phyloP scores from a whole-genome alignment of 2,329 filamentous ascomycete genomes.

The Exophiala aquamarina region DNA sequence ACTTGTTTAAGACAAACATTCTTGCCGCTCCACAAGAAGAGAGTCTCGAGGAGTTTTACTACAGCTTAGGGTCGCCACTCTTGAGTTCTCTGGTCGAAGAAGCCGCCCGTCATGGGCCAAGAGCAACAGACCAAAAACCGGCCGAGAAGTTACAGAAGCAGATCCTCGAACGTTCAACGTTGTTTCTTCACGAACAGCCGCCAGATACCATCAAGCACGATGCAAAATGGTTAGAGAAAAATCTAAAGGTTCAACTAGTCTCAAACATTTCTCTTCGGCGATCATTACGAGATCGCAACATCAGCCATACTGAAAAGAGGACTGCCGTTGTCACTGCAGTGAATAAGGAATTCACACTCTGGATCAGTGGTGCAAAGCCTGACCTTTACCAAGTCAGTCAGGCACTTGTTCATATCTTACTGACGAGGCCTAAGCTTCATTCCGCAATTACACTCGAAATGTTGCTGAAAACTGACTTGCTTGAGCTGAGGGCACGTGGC shows the following conservation, averaged over 20 bases:
- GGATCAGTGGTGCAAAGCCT: conserved; percentile 68
- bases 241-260: conserved; percentile 75
- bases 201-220: conserved; percentile 81
- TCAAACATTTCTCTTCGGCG: conserved; percentile 74
- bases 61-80: conserved; percentile 72
- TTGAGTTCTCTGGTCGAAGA: conserved; percentile 78
- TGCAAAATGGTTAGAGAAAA: conserved; percentile 84
- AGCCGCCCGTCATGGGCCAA: conserved; percentile 69
- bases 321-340: conserved; percentile 67
- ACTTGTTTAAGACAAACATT: conserved; percentile 80
- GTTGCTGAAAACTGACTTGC: conserved; percentile 80
- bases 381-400: conserved; percentile 93
- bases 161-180: conserved; percentile 80
- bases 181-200: conserved; percentile 85
- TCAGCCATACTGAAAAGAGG: conserved; percentile 71
- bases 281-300: conserved; percentile 68
- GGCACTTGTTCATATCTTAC: conserved; percentile 75
- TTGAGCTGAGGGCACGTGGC: conserved; percentile 78
- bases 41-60: conserved; percentile 78
- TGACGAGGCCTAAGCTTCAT: conserved; percentile 81
- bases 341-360: conserved; percentile 65
- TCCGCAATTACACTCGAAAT: conserved; percentile 90
- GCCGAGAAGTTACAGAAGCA: conserved; percentile 72
- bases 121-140: conserved; percentile 65
- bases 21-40: conserved; percentile 91